Percentiles rank a stretch among this genome's conserved stretches.
These are phyloP conservation scores for Eucalyptus curtisii DNA, from an alignment of 345 rosid genomes.

Conservation along the genomic window DNA sequence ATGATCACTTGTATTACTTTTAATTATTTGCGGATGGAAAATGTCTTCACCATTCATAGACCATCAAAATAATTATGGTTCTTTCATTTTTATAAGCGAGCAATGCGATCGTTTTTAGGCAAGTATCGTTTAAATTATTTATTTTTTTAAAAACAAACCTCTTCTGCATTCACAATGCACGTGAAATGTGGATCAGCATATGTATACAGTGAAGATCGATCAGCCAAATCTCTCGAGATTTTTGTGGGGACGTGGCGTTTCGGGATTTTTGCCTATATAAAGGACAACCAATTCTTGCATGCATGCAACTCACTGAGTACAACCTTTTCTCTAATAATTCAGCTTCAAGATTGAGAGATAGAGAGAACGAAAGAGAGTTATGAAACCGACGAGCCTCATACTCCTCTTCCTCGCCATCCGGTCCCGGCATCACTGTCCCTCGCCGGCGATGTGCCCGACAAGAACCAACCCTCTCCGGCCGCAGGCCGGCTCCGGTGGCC, in stretches of 20 bases:
- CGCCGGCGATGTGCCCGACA: background rate
- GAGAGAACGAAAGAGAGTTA: background rate
- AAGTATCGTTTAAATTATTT: too few species aligned
- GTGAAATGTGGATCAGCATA: background rate
- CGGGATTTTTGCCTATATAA: background rate
- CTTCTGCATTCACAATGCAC: background rate
- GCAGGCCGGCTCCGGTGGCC: background rate
- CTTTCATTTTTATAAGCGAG: fast-evolving
- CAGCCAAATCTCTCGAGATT: background rate
- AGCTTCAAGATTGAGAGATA: background rate
- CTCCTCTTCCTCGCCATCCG: background rate
- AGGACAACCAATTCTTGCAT: background rate
- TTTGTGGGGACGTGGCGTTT: background rate
- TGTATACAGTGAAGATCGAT: background rate
- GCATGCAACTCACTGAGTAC: background rate
- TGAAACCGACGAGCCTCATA: background rate
- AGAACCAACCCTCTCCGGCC: slow-evolving; percentile 3
- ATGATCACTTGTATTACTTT: fast-evolving
- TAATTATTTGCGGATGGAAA: fast-evolving
- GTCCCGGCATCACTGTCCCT: background rate
- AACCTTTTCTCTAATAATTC: background rate
- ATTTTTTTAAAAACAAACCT: too few species aligned
- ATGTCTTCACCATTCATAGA: fast-evolving
- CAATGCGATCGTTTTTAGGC: too few species aligned
- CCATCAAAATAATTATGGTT: fast-evolving